Evolutionary conservation across 192 early-diverging fungal genomes (phyloP).

Genomic region (Rhizoclosmatium globosum): DNA sequence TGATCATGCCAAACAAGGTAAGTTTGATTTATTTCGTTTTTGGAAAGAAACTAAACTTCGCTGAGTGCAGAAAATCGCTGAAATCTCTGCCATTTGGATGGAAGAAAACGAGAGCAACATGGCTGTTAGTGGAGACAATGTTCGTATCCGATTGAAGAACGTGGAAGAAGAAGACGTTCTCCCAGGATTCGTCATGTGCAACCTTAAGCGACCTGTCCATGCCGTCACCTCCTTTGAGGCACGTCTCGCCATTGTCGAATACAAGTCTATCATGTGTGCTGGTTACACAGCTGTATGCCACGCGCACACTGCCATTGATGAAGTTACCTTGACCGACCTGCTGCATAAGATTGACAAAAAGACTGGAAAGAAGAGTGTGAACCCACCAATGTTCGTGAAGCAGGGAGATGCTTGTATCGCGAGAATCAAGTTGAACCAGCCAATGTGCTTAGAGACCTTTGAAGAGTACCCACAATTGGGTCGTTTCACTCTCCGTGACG

Average conservation of each 20-base stretch:
- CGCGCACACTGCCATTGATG: conserved; percentile 87
- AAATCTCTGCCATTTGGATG: conserved; percentile 84
- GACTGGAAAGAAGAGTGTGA: conserved; percentile 86
- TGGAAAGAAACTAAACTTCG: conserved; percentile 27
- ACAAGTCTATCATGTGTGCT: conserved; percentile 95
- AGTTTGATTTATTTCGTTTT: too few relatives aligned
- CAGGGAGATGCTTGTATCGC: conserved; percentile 90
- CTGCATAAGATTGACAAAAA: conserved; percentile 95
- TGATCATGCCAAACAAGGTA: conserved; percentile 95
- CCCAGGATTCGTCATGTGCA: conserved; percentile 89
- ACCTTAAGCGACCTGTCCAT: conserved; percentile 79
- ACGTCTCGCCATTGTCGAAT: conserved; percentile 89
- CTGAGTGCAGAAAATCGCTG: conserved; percentile 58
- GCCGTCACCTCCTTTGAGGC: conserved; percentile 83
- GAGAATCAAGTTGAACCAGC: conserved; percentile 76
- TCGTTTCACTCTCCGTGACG: conserved; percentile 97
- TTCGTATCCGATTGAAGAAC: conserved; percentile 86
- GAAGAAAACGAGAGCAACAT: conserved; percentile 80
- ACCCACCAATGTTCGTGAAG: conserved; percentile 93
- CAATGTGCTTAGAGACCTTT: conserved; percentile 89
- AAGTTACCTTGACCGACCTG: conserved; percentile 82
- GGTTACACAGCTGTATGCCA: conserved; percentile 96
- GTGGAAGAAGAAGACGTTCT: conserved; percentile 94
- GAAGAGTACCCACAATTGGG: conserved; percentile 89
- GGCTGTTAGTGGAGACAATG: conserved; percentile 92